These are phyloP conservation scores for Alternaria ethzedia DNA, from an alignment of 2,329 filamentous ascomycete genomes.

Conservation along the genomic window DNA sequence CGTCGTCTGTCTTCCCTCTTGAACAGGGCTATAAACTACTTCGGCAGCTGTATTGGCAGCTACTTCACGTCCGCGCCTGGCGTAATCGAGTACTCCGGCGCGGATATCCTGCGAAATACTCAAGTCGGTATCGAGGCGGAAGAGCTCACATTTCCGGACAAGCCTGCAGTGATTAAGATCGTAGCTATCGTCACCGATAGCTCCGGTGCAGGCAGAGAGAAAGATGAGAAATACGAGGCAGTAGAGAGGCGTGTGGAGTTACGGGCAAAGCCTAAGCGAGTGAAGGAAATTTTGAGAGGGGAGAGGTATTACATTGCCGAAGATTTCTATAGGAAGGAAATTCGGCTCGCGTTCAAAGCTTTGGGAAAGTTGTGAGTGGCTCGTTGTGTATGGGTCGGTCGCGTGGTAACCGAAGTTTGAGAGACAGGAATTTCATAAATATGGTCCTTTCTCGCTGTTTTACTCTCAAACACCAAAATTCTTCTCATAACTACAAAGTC, in stretches of 20 bases:
- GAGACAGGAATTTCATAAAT: background rate
- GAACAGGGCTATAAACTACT: background rate
- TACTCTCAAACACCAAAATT: background rate
- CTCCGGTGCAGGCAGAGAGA: no score
- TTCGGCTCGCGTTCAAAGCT: constrained; percentile 3
- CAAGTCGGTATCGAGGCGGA: background rate
- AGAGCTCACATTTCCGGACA: no score
- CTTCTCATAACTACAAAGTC: background rate
- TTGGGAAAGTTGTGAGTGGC: background rate
- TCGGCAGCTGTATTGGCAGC: background rate
- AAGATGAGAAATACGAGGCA: background rate
- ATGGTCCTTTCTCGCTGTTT: background rate
- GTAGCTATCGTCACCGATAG: background rate
- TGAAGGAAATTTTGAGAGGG: constrained; percentile 2
- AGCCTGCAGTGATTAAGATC: background rate
- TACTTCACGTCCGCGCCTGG: background rate
- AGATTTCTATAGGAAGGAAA: constrained; percentile 6
- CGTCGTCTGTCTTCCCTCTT: background rate
- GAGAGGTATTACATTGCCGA: background rate
- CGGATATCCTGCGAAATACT: background rate
- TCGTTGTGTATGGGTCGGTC: background rate
- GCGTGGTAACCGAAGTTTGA: background rate
- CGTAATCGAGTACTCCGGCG: background rate
- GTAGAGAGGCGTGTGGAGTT: background rate
- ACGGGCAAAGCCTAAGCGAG: constrained; percentile 10